Evolutionary conservation across 2,329 filamentous ascomycete genomes (phyloP).

Genomic region (Arthrinium phaeospermum): DNA sequence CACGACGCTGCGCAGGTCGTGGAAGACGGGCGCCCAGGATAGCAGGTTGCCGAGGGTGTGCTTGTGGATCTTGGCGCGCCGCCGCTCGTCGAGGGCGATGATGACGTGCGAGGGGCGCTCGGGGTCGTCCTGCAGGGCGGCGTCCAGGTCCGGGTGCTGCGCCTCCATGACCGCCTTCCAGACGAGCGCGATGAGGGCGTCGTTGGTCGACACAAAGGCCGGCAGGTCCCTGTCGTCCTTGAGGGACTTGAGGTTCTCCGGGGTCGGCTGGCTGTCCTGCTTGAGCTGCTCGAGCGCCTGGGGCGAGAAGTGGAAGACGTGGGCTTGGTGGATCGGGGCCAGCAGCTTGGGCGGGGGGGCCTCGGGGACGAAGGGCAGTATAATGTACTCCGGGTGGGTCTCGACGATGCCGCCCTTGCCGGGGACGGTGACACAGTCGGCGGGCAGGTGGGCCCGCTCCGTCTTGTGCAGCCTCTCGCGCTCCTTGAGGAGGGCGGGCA

Average conservation of each 20-base stretch:
- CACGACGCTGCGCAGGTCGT: background rate
- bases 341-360: conserved; percentile 17
- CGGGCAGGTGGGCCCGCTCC: background rate
- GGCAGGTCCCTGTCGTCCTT: conserved; percentile 16
- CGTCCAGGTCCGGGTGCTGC: conserved; percentile 18
- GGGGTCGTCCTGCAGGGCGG: conserved; percentile 6
- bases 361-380: conserved; percentile 1
- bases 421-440: background rate
- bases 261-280: conserved; percentile 16
- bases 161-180: conserved; percentile 19
- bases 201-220: conserved; percentile 22
- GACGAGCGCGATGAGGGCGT: conserved; percentile 22
- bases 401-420: background rate
- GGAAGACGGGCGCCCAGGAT: conserved; percentile 19
- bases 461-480: conserved; percentile 32
- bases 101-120: conserved; percentile 24
- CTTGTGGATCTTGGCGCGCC: conserved; percentile 2
- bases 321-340: background rate
- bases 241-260: conserved; percentile 12
- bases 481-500: conserved; percentile 20
- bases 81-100: conserved; percentile 17
- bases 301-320: conserved; percentile 30
- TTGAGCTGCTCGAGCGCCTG: conserved; percentile 32
- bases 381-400: conserved; percentile 3
- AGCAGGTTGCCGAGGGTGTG: conserved; percentile 18